Conservation (phyloP, 768 basidiomycete species). For the Chalciporus sphaerocephalus region DNA sequence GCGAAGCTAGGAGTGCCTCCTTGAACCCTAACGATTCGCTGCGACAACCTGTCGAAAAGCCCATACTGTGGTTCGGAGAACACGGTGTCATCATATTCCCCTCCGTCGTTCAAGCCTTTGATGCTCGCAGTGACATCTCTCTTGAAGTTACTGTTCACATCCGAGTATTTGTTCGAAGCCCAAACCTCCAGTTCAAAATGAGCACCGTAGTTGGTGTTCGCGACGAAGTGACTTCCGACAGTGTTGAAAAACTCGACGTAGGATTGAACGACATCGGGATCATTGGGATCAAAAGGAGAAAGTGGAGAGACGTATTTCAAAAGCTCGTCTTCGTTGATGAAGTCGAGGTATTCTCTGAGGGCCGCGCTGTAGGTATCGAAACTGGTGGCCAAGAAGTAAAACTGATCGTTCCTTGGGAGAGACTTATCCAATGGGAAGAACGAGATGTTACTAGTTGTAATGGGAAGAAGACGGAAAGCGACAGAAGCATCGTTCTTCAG, state of each 20-base stretch:
- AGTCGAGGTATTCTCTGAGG: slow-evolving; percentile 1
- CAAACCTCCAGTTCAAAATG: slow-evolving; percentile 7
- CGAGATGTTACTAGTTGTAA: slow-evolving; percentile 2
- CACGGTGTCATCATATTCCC: background rate
- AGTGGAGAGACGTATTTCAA: slow-evolving; percentile 1
- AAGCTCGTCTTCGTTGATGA: slow-evolving; percentile 8
- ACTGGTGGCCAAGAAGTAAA: slow-evolving; percentile 4
- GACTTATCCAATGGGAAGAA: slow-evolving; percentile 5
- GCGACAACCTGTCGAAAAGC: slow-evolving; percentile 3
- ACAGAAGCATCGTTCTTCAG: background rate
- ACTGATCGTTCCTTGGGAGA: slow-evolving; percentile 2
- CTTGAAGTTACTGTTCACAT: slow-evolving; percentile 3
- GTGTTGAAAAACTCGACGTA: slow-evolving; percentile 5
- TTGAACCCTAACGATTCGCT: slow-evolving; percentile 5
- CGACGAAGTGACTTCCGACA: slow-evolving; percentile 5
- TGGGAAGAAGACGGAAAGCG: slow-evolving; percentile 4
- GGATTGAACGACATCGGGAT: slow-evolving; percentile 2
- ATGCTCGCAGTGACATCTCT: slow-evolving; percentile 8
- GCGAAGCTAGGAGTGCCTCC: slow-evolving; percentile 2
- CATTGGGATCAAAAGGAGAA: background rate
- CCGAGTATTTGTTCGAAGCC: slow-evolving; percentile 8
- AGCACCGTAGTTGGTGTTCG: slow-evolving; percentile 1
- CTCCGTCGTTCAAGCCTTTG: slow-evolving; percentile 7
- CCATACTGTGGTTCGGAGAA: background rate
- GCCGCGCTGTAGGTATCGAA: background rate